These are phyloP conservation scores for Angophora floribunda DNA, from an alignment of 345 rosid genomes.

Conservation along the genomic window DNA sequence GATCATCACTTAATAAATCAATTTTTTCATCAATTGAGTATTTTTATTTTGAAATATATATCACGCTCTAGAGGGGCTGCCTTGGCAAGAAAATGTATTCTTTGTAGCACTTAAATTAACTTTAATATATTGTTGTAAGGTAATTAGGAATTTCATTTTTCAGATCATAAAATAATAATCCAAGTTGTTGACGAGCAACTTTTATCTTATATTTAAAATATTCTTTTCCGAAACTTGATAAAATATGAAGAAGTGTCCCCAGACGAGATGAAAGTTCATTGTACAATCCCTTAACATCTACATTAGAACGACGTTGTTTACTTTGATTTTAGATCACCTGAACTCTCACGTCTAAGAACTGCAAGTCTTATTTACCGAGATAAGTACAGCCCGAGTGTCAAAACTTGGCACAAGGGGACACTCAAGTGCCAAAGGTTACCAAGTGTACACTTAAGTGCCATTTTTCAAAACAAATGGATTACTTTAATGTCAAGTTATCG, in stretches of 20 bases:
- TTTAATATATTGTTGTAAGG: neutral
- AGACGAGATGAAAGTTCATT: neutral
- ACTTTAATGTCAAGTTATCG: too few relatives aligned
- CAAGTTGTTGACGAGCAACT: neutral
- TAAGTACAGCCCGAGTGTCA: too few relatives aligned
- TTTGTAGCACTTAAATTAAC: too few relatives aligned
- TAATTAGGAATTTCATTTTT: neutral
- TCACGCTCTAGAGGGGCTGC: too few relatives aligned
- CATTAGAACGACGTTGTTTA: neutral
- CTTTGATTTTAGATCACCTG: neutral
- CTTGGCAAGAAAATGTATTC: too few relatives aligned
- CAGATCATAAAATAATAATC: neutral
- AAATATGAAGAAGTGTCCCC: neutral
- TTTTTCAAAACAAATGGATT: too few relatives aligned
- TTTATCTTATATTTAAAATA: neutral
- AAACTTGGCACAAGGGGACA: too few relatives aligned
- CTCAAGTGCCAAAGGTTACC: too few relatives aligned
- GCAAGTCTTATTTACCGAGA: neutral
- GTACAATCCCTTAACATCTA: neutral
- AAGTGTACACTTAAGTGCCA: too few relatives aligned
- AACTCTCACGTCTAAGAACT: neutral
- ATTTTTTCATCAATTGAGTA: neutral
- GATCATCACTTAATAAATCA: too few relatives aligned
- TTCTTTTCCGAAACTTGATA: neutral
- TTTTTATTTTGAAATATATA: too few relatives aligned